Conservation (phyloP, 192 early-diverging fungal genomes). For the Backusella macrospora region DNA sequence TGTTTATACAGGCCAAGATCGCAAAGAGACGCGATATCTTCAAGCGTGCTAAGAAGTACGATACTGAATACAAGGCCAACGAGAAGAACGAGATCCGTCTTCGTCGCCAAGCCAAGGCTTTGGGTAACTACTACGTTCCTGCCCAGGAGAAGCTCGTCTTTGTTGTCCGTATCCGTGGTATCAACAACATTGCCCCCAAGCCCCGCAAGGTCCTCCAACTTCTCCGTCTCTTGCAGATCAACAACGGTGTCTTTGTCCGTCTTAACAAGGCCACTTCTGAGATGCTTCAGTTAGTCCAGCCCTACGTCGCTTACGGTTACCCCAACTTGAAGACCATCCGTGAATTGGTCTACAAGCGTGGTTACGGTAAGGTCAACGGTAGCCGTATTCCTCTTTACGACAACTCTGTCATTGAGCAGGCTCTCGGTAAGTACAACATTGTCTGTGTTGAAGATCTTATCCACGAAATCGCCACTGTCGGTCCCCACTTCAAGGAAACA, state of each 20-base stretch:
- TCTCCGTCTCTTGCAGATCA: slow-evolving; percentile 98
- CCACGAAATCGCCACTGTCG: slow-evolving; percentile 98
- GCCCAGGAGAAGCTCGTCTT: slow-evolving; percentile 96
- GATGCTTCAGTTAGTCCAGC: slow-evolving; percentile 96
- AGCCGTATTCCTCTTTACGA: slow-evolving; percentile 96
- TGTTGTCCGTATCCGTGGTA: slow-evolving; percentile 99
- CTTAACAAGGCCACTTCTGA: slow-evolving; percentile 95
- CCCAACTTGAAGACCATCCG: slow-evolving; percentile 98
- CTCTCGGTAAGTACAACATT: slow-evolving; percentile 92
- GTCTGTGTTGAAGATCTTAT: slow-evolving; percentile 97
- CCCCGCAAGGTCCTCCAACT: slow-evolving; percentile 99
- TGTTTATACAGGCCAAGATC: slow-evolving; percentile 45
- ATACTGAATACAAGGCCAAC: slow-evolving; percentile 91
- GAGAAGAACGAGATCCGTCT: slow-evolving; percentile 93
- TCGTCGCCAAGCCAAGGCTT: slow-evolving; percentile 87
- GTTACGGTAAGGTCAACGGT: slow-evolving; percentile 97
- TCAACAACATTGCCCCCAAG: slow-evolving; percentile 99
- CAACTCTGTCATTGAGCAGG: slow-evolving; percentile 93
- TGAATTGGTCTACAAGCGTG: slow-evolving; percentile 99
- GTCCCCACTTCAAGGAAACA: slow-evolving; percentile 90
- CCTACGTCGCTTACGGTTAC: slow-evolving; percentile 93
- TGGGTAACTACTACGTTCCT: slow-evolving; percentile 92
- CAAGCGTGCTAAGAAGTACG: slow-evolving; percentile 99
- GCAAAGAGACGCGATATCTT: slow-evolving; percentile 93
- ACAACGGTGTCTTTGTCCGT: slow-evolving; percentile 94